Conservation (phyloP, 352 stramenopile genomes). For the Pythium grandisporangium region DNA sequence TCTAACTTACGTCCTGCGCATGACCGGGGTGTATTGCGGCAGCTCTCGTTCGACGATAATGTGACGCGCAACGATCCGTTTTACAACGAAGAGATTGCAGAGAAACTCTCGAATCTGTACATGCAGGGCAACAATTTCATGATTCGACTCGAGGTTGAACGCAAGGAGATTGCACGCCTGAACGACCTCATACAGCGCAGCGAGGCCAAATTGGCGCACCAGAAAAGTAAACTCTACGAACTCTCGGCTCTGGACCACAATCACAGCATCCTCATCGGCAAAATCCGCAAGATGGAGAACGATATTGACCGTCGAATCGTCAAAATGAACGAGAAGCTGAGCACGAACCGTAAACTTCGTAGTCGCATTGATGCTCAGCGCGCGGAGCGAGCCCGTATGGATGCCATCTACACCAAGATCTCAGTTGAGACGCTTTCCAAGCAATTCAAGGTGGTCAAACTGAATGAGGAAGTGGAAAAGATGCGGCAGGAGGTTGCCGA, state of each 20-base stretch:
- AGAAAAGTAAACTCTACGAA: slow-evolving; percentile 72
- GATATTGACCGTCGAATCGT: slow-evolving; percentile 76
- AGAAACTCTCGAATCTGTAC: slow-evolving; percentile 74
- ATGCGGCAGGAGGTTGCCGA: slow-evolving; percentile 37
- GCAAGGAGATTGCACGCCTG: slow-evolving; percentile 55
- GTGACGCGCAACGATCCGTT: slow-evolving; percentile 60
- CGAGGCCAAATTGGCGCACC: slow-evolving; percentile 41
- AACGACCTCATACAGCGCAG: slow-evolving; percentile 63
- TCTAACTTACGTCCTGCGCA: too few relatives aligned
- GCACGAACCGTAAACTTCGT: slow-evolving; percentile 50
- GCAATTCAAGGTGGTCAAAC: slow-evolving; percentile 31
- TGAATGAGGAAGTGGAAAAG: slow-evolving; percentile 42
- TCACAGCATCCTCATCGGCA: slow-evolving; percentile 41
- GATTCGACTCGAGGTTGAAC: slow-evolving; percentile 65
- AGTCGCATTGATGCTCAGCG: slow-evolving; percentile 58
- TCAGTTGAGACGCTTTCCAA: slow-evolving; percentile 49
- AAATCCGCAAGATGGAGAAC: slow-evolving; percentile 74
- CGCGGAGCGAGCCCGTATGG: slow-evolving; percentile 59
- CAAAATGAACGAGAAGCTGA: slow-evolving; percentile 78
- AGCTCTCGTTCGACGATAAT: slow-evolving; percentile 74
- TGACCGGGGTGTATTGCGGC: background rate
- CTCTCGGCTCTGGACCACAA: slow-evolving; percentile 64
- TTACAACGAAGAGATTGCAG: slow-evolving; percentile 60
- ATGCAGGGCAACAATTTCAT: slow-evolving; percentile 78
- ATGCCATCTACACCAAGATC: slow-evolving; percentile 70